Evolutionary conservation across 1,139 yeast genomes (phyloP), one percentile per base, ranked within the genome.

Genomic region (Blastobotrys proliferans): DNA sequence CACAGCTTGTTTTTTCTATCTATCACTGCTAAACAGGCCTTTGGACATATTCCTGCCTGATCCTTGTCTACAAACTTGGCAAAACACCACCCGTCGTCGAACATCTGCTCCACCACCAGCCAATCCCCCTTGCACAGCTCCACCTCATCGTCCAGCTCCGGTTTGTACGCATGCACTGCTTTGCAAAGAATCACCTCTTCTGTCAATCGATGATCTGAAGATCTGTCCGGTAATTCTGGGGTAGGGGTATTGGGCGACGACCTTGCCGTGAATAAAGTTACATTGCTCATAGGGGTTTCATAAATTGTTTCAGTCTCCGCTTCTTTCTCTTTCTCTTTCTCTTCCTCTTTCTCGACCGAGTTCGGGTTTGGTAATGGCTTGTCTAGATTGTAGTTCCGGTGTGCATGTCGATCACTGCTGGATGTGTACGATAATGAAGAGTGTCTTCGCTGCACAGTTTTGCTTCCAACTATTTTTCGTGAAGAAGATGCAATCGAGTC

Each of bases 31-130:
- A 59, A 40, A 35, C 64, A 60, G 2, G 58, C 54, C 35, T 46
- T 48, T 4, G 66, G 66, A 38, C 65, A 62, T 4, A 61, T 54
- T 2, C 66, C 66, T 31, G 51, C 54, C 22, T 45, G 41, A 24
- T 37, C 37, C n/a, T 45, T 50, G 25, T 38, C 43, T 17, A 49
- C 25, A 26, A 54, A 42, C 31, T 46, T 43, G 9, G 57, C 61
- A 28, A 50, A 50, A 41, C 69, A 65, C 69, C 69, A 65, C 9
- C 68, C 67, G 43, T 65, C 69, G 45, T 65, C 69, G 47, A 62
- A 65, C 16, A 60, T 51, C 45, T 62, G 60, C 42, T 54, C 55
- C 5, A 65, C 63, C 13, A 53, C 43, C 11, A 64, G 52, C 33
- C 53, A 45, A 34, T 64, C 67, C 17, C 63, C 66, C 6, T 49